Percentiles rank a stretch among this genome's conserved stretches.
Evolutionary conservation across 1,139 yeast species (phyloP).

Genomic region (Arxiozyma telluris): DNA sequence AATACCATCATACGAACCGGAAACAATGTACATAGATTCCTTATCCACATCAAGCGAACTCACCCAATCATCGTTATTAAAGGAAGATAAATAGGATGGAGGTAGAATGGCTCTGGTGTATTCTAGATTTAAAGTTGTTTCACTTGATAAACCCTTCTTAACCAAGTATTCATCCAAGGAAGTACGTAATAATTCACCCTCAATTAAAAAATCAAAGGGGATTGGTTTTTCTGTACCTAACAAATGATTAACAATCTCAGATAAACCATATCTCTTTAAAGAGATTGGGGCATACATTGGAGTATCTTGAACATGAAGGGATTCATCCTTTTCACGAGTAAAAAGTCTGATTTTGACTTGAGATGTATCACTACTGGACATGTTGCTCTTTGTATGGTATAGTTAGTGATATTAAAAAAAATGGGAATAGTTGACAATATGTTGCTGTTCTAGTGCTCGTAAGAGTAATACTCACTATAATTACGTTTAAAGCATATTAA

Average conservation of each 20-base stretch:
- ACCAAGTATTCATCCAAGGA: constrained; percentile 74
- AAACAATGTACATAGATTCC: constrained; percentile 45
- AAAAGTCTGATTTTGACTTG: constrained; percentile 73
- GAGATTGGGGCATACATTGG: constrained; percentile 83
- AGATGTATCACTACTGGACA: constrained; percentile 30
- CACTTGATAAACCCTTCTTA: constrained; percentile 71
- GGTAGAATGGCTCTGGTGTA: constrained; percentile 90
- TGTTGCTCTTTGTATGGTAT: constrained; percentile 10
- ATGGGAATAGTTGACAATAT: constrained; percentile 6
- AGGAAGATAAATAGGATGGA: constrained; percentile 82
- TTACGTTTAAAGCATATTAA: too few species aligned
- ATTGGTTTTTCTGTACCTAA: constrained; percentile 50
- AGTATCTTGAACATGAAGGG: constrained; percentile 64
- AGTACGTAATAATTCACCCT: constrained; percentile 69
- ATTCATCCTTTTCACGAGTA: constrained; percentile 76
- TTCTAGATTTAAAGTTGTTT: constrained; percentile 70
- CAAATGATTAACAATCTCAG: constrained; percentile 89
- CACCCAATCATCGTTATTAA: constrained; percentile 92
- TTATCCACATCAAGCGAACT: constrained; percentile 48
- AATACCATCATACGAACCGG: constrained; percentile 92
- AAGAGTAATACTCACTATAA: not conserved
- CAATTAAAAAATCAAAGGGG: constrained; percentile 88
- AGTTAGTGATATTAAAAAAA: constrained; percentile 9
- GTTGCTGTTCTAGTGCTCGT: not conserved
- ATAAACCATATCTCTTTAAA: constrained; percentile 81